A percentile compares a stretch with the other conserved stretches of the same genome.
Evolutionary conservation across 2,329 filamentous ascomycete genomes (phyloP).

Genomic region (Chrysoporthe puriensis): DNA sequence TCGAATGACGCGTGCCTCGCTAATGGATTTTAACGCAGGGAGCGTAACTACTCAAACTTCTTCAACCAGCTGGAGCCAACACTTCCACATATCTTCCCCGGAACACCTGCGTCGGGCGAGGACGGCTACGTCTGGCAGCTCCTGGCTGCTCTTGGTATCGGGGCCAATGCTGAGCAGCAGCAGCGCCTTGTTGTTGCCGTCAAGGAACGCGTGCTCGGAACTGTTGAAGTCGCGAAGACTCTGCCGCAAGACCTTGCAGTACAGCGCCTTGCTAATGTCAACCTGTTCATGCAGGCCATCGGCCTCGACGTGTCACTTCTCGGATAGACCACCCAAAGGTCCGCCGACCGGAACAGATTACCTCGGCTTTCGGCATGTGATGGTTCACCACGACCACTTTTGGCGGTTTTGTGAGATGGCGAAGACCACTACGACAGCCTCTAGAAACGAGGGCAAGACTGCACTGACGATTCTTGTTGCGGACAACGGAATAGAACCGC

Average conservation of each 20-base stretch:
- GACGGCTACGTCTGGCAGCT: constrained; percentile 99
- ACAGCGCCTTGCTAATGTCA: constrained; percentile 86
- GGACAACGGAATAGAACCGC: neutral
- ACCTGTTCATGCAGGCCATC: constrained; percentile 97
- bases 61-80: constrained; percentile 87
- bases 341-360: neutral
- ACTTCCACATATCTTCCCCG: constrained; percentile 85
- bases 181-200: constrained; percentile 92
- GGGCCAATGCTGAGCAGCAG: constrained; percentile 91
- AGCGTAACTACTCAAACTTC: constrained; percentile 78
- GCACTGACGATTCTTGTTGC: neutral
- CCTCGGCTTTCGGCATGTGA: neutral
- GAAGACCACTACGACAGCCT: neutral
- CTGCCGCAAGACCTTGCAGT: constrained; percentile 84
- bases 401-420: neutral
- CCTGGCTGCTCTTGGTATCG: constrained; percentile 90
- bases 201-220: constrained; percentile 98
- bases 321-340: constrained; percentile 36
- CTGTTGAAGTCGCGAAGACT: constrained; percentile 85
- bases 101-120: constrained; percentile 84
- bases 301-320: constrained; percentile 90
- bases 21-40: constrained; percentile 52
- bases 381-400: neutral
- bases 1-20: constrained; percentile 25
- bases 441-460: neutral